Evolutionary conservation across 768 basidiomycete genomes (phyloP), one percentile per base, ranked within the genome.

Genomic region (Auriscalpium microsporum): DNA sequence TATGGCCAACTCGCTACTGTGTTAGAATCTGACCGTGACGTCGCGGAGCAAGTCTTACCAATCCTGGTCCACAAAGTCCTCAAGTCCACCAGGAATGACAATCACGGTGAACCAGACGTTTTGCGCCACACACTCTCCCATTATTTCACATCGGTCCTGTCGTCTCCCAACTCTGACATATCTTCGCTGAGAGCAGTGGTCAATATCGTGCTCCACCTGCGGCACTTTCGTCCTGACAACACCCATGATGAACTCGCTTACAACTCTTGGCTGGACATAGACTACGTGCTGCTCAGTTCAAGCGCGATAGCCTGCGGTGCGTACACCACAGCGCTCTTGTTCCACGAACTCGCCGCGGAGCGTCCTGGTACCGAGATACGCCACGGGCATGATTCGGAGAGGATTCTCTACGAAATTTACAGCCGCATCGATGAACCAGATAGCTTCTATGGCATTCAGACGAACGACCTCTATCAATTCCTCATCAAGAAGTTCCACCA

Each of bases 391-490:
- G 68, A 70, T 14, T 71, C 76, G 1, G 89, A 92, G 60, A 74
- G 87, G 55, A 75, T 94, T 23, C 72, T 98, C 19, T 97, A 93
- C 72, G 86, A 87, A 50, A 92, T 98, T 50, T 99, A 98, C 65
- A 83, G 84, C 53, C 87, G 93, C 62, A 93, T 99, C 57, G 94
- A 96, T 64, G 96, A 99, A 67, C 94, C 94, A 0, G 96, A 99
- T 63, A 94, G 96, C 1, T 99, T 99, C 68, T 99, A 99, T 68
- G 93, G 93, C 6, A 93, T 98, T 56, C 78, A 85, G 58, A 83
- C 87, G 8, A 70, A 77, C 35, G 83, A 98, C 64, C 78, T 90
- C n/a, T 79, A 82, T 23, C 78, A 80, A 45, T 88, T 94, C 54
- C 77, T 99, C 37, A 75, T 94, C 51, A 86, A 83, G 58, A 82